Percentiles rank a stretch among this genome's conserved stretches.
Conservation (phyloP, 371 early-diverging fungal genomes). For the Enterocytospora artemiae region DNA sequence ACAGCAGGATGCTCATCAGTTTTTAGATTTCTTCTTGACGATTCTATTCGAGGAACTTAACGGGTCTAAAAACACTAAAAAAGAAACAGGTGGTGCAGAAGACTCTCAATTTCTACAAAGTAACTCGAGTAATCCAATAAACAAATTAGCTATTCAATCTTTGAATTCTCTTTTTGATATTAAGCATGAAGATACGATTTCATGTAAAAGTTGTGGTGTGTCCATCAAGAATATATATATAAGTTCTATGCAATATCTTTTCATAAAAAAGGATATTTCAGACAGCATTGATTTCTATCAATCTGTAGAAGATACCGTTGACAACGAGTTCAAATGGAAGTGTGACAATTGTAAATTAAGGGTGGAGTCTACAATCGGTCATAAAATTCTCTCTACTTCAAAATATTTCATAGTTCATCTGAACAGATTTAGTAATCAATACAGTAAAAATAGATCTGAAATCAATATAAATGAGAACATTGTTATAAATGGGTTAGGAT, state of each 20-base stretch:
- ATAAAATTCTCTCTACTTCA: conserved; percentile 26
- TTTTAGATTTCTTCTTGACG: conserved; percentile 34
- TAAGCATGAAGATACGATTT: conserved; percentile 15
- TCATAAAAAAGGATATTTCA: conserved; percentile 15
- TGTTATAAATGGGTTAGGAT: conserved; percentile 18
- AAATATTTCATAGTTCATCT: conserved; percentile 42
- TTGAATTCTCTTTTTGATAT: conserved; percentile 32
- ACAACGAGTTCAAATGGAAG: conserved; percentile 6
- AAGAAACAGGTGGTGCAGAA: too few relatives aligned
- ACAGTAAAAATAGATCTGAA: conserved; percentile 26
- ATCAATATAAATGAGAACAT: conserved; percentile 16
- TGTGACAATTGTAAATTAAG: conserved; percentile 37
- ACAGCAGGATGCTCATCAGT: conserved; percentile 52
- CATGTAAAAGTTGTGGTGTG: conserved; percentile 26
- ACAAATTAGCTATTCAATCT: too few relatives aligned
- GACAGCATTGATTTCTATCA: conserved; percentile 24
- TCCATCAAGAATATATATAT: not conserved
- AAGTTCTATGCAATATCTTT: conserved; percentile 22
- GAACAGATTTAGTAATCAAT: conserved; percentile 31
- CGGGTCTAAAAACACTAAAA: conserved; percentile 1
- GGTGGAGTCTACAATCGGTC: conserved; percentile 5
- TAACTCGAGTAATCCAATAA: too few relatives aligned
- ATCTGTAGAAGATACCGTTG: conserved; percentile 20
- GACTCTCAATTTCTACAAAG: too few relatives aligned
- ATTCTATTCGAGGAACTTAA: conserved; percentile 31